Evolutionary conservation across 345 rosid species (phyloP), one percentile per base, ranked within the genome.

Genomic region (Eucalyptus albens): DNA sequence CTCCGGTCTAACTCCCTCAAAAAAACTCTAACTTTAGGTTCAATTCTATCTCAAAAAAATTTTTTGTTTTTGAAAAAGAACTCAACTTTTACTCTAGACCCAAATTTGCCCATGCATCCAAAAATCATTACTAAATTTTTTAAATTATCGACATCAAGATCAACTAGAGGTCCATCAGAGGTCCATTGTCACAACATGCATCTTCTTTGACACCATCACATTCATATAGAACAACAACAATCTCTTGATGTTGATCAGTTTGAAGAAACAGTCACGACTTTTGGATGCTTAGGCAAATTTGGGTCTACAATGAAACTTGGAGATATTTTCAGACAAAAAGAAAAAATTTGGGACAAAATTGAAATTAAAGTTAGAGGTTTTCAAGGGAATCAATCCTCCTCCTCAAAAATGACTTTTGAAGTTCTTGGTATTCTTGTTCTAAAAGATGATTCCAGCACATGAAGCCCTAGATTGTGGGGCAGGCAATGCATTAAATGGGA

Each of bases 181-280:
- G 7, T 60, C n/a, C 31, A 60, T 27, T 13, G 69, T 72, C 27
- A 72, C 22, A 9, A 21, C 27, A 40, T 6, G 5, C 3, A 2
- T 37, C 83, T 72, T 72, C 45, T 10, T 72, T 5, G 1, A 37
- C 14, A 37, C 26, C 47, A 22, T 72, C 14, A 4, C 27, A 24
- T 72, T 19, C 15, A 22, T 72, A 72, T 72, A 37, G 3, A 72
- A 72, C 1, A 37, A 72, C 8, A 15, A 11, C 5, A 37, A 0
- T 37, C 15, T 21, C 15, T 11, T 21, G 15, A 21, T 72, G 27
- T 11, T 37, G 14, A 40, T 19, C 0, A 37, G 11, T 24, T 37
- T 11, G 1, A 0, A 37, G 5, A 72, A 72, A 37, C 1, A 2
- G 1, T 37, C 0, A 11, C 15, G 8, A 37, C 3, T 19, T 72